Conservation (phyloP, 768 basidiomycete species). For the Tubosaeta sp. region DNA sequence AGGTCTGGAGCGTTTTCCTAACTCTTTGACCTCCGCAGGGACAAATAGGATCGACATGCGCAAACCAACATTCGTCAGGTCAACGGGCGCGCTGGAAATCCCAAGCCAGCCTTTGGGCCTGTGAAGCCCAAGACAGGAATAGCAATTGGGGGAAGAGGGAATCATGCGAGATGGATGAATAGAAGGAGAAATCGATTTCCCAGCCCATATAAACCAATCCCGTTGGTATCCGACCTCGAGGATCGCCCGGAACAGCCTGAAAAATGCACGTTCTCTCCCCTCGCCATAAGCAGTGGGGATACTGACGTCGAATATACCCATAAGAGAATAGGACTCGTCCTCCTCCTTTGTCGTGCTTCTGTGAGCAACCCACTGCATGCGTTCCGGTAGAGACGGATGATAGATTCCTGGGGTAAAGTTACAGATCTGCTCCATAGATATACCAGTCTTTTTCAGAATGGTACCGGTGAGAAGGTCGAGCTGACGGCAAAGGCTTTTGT, state of each 20-base stretch:
- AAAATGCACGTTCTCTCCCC: neutral
- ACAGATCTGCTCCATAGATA: neutral
- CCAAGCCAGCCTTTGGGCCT: neutral
- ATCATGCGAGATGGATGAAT: neutral
- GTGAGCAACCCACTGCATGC: neutral
- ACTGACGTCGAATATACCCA: conserved; percentile 2
- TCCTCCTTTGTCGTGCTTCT: neutral
- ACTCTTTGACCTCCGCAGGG: neutral
- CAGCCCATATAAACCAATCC: neutral
- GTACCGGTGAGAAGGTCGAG: neutral
- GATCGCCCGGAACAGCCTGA: neutral
- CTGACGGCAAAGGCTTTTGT: neutral
- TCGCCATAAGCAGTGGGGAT: conserved; percentile 1
- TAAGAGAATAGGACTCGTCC: neutral
- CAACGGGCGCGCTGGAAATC: neutral
- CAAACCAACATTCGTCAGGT: neutral
- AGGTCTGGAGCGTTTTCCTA: neutral
- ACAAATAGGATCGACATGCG: neutral
- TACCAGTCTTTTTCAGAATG: neutral
- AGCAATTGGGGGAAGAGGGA: neutral
- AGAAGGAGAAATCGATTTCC: neutral
- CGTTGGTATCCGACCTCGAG: neutral
- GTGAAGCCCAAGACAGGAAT: neutral
- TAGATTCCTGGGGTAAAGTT: neutral
- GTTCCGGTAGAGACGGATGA: neutral